Percentiles rank a stretch among this genome's conserved stretches.
phyloP scores from a whole-genome alignment of 2,329 filamentous ascomycete genomes.

The Aphanocladium album region DNA sequence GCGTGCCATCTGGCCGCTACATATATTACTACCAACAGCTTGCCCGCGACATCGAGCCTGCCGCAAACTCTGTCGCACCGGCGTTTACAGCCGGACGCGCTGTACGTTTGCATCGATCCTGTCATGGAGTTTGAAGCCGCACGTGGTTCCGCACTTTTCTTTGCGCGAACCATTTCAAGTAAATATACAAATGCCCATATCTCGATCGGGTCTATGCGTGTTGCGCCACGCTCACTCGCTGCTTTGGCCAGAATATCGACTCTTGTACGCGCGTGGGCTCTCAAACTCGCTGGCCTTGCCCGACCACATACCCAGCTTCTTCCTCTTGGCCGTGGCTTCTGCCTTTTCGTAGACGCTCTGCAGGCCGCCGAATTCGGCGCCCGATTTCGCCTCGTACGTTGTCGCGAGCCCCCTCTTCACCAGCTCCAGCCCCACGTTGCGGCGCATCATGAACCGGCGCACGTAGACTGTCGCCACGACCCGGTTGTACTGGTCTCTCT shows the following conservation, averaged over 20 bases:
- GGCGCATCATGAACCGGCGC: slow-evolving; percentile 60
- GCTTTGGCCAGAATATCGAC: slow-evolving; percentile 21
- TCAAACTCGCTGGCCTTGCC: slow-evolving; percentile 60
- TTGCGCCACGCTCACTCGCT: background rate
- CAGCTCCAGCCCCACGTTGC: slow-evolving; percentile 88
- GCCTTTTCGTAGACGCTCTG: slow-evolving; percentile 60
- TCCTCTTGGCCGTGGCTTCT: slow-evolving; percentile 60
- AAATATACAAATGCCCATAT: background rate
- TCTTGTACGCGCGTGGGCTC: slow-evolving; percentile 86
- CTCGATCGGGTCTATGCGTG: background rate
- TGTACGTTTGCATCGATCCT: background rate
- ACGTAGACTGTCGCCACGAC: slow-evolving; percentile 83
- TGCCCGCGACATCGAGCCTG: too few relatives aligned
- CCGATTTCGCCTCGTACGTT: slow-evolving; percentile 87
- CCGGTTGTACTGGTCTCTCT: slow-evolving; percentile 85
- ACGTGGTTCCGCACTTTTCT: background rate
- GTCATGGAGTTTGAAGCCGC: background rate
- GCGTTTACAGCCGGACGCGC: background rate
- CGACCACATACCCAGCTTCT: slow-evolving; percentile 71
- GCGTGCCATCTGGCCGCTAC: background rate
- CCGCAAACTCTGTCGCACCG: background rate
- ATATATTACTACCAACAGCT: too few relatives aligned
- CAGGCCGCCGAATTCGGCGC: slow-evolving; percentile 78
- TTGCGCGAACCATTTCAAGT: background rate
- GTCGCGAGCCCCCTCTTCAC: slow-evolving; percentile 78